Base-by-base conservation (phyloP, 73 alveolate species). In the Paraurostyla sp. region DNA sequence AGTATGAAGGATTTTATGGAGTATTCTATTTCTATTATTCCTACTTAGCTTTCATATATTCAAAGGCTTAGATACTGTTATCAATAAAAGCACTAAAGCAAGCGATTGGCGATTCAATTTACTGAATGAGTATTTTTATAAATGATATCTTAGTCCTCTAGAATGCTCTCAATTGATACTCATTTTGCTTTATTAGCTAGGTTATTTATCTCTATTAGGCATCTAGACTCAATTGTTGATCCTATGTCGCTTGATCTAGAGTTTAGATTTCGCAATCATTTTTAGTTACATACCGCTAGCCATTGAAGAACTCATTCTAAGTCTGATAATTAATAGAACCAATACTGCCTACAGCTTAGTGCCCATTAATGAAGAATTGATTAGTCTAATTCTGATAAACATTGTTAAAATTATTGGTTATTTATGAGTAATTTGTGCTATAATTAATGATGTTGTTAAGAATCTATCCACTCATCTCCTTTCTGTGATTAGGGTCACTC, bases 71-170 rank as follows among this genome's bases (percentile, higher is more conserved):
- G 32, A 78, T 78, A 51, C 65, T 32, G 60, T 78, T 78, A 52
- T 78, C 89, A 54, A 78, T 78, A 51, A 78, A 54, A 1, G 76
- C 89, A 1, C 63, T 58, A 78, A 78, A 78, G 43, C 89, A 78
- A 27, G 27, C 9, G 15, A 78, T 23, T 0, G 89, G 89, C 76
- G 62, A 51, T 23, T 50, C 89, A 23, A 78, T 78, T 35, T 78
- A 38, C 38, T 51, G 35, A 13, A 40, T 3, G 4, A 78, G 46
- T 51, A 16, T 51, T 36, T 78, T 78, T 30, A 78, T 36, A 27
- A 78, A 78, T 76, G 58, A 9, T 18, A 52, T 23, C 78, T 54
- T 78, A 32, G 89, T 52, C 40, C 89, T 78, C 4, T 78, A 20
- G 38, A 30, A 49, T 18, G 20, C 9, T 50, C 32, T 52, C 43